Conservation (phyloP, 164 flowering plant genomes). For the Protea cynaroides region DNA sequence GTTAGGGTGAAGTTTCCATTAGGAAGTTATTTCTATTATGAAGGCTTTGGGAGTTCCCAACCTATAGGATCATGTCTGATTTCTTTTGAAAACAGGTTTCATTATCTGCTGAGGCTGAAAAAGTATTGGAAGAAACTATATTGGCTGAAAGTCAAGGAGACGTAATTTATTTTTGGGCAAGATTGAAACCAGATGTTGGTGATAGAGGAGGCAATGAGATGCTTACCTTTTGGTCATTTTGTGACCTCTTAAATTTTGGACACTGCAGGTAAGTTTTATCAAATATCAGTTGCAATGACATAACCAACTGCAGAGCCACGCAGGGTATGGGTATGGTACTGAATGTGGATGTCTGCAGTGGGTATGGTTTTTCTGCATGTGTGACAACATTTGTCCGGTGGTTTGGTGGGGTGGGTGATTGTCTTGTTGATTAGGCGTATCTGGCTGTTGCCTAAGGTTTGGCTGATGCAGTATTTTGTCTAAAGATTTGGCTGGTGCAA, state of each 20-base stretch:
- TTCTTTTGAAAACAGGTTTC: constrained; percentile 50
- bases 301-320: background rate
- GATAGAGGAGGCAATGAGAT: constrained; percentile 28
- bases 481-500: no score
- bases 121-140: constrained; percentile 57
- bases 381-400: background rate
- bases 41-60: background rate
- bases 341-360: background rate
- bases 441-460: no score
- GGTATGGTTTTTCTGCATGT: no score
- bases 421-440: background rate
- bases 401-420: background rate
- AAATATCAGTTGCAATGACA: constrained; percentile 1
- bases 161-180: constrained; percentile 78
- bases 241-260: constrained; percentile 88
- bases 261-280: constrained; percentile 56
- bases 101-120: constrained; percentile 66
- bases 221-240: constrained; percentile 84
- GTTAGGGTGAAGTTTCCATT: no score
- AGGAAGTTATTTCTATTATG: background rate
- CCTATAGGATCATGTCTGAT: constrained; percentile 3
- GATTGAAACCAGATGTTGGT: constrained; percentile 41
- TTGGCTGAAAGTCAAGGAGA: constrained; percentile 61
- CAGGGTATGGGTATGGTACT: background rate
- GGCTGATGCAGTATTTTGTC: no score